These are phyloP conservation scores for Staphylotrichum longicolle DNA, from an alignment of 495 filamentous ascomycete species.

Conservation along the genomic window DNA sequence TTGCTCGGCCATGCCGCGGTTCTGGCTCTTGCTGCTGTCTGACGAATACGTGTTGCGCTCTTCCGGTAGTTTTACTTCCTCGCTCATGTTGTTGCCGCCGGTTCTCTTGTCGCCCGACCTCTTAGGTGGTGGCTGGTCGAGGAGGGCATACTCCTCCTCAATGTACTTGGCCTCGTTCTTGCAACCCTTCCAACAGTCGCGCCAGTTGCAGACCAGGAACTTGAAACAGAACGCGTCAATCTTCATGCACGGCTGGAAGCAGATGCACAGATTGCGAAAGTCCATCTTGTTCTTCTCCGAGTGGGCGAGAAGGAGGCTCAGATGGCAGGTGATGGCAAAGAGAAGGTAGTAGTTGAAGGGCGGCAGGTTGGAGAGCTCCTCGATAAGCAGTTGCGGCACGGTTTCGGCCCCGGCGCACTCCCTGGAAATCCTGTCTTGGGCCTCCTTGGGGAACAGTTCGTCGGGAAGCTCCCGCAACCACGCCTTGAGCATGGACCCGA, in stretches of 20 bases:
- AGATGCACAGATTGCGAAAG: slow-evolving; percentile 86
- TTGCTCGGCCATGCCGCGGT: slow-evolving; percentile 26
- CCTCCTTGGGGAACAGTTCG: slow-evolving; percentile 78
- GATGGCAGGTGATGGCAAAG: slow-evolving; percentile 91
- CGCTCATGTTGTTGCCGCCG: slow-evolving; percentile 14
- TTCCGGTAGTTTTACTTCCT: slow-evolving; percentile 7
- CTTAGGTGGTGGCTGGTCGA: slow-evolving; percentile 51
- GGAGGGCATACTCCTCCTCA: slow-evolving; percentile 65
- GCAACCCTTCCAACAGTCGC: slow-evolving; percentile 92
- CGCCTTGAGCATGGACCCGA: slow-evolving; percentile 86
- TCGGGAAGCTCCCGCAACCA: slow-evolving; percentile 94
- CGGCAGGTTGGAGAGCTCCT: slow-evolving; percentile 84
- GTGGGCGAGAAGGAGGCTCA: slow-evolving; percentile 81
- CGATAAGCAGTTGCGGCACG: slow-evolving; percentile 76
- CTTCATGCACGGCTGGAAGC: slow-evolving; percentile 91
- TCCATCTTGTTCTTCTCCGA: slow-evolving; percentile 93
- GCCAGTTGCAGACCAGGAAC: slow-evolving; percentile 87
- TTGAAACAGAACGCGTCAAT: slow-evolving; percentile 89
- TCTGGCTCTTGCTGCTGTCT: slow-evolving; percentile 48
- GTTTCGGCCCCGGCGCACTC: slow-evolving; percentile 71
- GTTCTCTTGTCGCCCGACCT: slow-evolving; percentile 20
- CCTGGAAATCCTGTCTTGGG: slow-evolving; percentile 69
- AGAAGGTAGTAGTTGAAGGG: slow-evolving; percentile 95
- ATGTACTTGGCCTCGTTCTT: slow-evolving; percentile 82
- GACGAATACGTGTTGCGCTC: slow-evolving; percentile 65